Conservation (phyloP, 129 eudicot species). For the Apium graveolens region DNA sequence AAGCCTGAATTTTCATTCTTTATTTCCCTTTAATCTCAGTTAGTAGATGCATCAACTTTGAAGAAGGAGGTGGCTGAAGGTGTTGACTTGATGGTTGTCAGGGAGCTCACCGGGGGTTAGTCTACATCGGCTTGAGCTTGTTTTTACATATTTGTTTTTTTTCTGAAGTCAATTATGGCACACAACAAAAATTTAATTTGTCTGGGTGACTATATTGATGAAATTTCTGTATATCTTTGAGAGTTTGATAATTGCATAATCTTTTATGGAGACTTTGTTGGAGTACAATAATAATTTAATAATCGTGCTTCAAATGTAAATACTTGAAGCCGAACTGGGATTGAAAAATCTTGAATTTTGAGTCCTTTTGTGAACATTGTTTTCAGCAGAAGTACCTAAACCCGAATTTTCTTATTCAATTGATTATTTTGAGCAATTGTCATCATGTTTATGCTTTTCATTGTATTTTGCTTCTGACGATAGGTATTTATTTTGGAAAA, state of each 20-base stretch:
- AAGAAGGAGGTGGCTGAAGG: conserved; percentile 97
- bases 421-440: background rate
- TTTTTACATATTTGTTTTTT: background rate
- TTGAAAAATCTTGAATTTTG: background rate
- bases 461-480: background rate
- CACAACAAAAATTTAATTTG: background rate
- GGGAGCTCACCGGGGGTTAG: conserved; percentile 99
- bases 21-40: conserved; percentile 27
- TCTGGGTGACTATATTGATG: background rate
- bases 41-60: conserved; percentile 86
- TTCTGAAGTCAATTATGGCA: background rate
- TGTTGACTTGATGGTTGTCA: conserved; percentile 94
- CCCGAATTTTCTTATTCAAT: background rate
- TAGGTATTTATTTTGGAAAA: conserved; percentile 95
- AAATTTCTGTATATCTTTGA: background rate
- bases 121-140: conserved; percentile 1
- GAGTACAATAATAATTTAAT: background rate
- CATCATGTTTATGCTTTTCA: background rate
- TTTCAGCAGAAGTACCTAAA: background rate
- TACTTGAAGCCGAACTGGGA: background rate
- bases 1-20: background rate
- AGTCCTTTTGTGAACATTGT: background rate
- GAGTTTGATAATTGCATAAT: background rate
- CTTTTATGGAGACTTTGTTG: background rate
- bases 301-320: background rate